Evolutionary conservation across 305 asterid genomes (phyloP), one percentile per base, ranked within the genome.

Genomic region (Solanum hybrid): DNA sequence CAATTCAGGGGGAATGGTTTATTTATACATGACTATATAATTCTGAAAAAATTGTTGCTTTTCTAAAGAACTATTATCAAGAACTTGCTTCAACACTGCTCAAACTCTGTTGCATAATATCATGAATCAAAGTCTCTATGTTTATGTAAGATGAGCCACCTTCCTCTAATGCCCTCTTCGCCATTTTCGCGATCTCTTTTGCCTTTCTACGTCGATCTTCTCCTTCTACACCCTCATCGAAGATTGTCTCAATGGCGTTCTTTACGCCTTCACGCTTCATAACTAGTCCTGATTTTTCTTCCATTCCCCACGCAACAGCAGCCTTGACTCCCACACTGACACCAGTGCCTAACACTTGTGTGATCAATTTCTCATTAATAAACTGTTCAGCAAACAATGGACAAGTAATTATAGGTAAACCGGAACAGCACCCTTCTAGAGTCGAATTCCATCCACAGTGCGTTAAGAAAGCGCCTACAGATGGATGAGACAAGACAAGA

Each of bases 391-490:
- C 94, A 6, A 93, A 93, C 6, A 86, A 26, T 3, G 96, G 97
- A 93, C 95, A 93, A 12, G 96, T 93, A 22, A 94, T 90, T 93
- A 95, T 90, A 3, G 97, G 94, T 80, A 91, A 17, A 0, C 97
- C 95, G 0, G 91, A 90, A 26, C 89, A 79, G 26, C 94, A 79
- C 0, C 94, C 96, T 89, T 94, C 95, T 11, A 92, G 32, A 0
- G 93, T 90, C 41, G 96, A 94, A 76, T 94, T 94, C 95, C 95
- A 94, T n/a, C 95, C 95, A 24, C 95, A 94, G 15, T 95, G 97
- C 12, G 95, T 94, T 51, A 94, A 33, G 91, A 95, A 95, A 17
- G 92, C 93, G 27, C 96, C 96, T 4, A 93, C 68, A 0, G 96
- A 90, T 8, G 88, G 91, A 83, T 95, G 96, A 20, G 94, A 92